A percentile compares a stretch with the other conserved stretches of the same genome.
Evolutionary conservation across 2,329 filamentous ascomycete genomes (phyloP).

Genomic region (Ceratocystis huliohia): DNA sequence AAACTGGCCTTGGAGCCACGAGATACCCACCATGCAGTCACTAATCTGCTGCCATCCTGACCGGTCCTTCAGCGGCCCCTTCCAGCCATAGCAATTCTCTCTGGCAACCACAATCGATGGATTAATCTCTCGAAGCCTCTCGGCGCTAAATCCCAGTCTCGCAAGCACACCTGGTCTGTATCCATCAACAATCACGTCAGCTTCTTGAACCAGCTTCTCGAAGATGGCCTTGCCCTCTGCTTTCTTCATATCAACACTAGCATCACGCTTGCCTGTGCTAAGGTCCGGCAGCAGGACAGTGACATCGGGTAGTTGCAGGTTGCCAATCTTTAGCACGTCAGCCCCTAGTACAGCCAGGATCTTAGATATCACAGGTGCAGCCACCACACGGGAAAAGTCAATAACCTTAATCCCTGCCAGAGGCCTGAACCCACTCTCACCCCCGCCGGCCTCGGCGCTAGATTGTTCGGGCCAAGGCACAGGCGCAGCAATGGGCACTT

Average conservation of each 20-base stretch:
- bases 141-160: slow-evolving; percentile 15
- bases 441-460: background rate
- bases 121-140: slow-evolving; percentile 26
- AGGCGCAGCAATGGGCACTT: slow-evolving; percentile 21
- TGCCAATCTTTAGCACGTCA: slow-evolving; percentile 59
- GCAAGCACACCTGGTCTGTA: slow-evolving; percentile 54
- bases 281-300: slow-evolving; percentile 61
- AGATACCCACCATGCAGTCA: slow-evolving; percentile 44
- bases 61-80: slow-evolving; percentile 31
- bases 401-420: slow-evolving; percentile 56
- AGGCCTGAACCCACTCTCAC: slow-evolving; percentile 24
- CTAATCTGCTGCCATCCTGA: slow-evolving; percentile 63
- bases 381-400: slow-evolving; percentile 63
- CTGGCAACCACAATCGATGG: slow-evolving; percentile 46
- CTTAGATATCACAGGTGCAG: slow-evolving; percentile 58
- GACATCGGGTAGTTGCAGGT: slow-evolving; percentile 53
- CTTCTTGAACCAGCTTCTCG: slow-evolving; percentile 45
- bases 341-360: slow-evolving; percentile 65
- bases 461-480: slow-evolving; percentile 17
- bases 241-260: slow-evolving; percentile 49
- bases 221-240: slow-evolving; percentile 41
- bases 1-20: slow-evolving; percentile 49
- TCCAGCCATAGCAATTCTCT: slow-evolving; percentile 63
- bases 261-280: slow-evolving; percentile 57
- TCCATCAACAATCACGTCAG: slow-evolving; percentile 54